Evolutionary conservation across 148 eudicot species (phyloP), one percentile per base, ranked within the genome.

Genomic region (Mesembryanthemum crystallinum): DNA sequence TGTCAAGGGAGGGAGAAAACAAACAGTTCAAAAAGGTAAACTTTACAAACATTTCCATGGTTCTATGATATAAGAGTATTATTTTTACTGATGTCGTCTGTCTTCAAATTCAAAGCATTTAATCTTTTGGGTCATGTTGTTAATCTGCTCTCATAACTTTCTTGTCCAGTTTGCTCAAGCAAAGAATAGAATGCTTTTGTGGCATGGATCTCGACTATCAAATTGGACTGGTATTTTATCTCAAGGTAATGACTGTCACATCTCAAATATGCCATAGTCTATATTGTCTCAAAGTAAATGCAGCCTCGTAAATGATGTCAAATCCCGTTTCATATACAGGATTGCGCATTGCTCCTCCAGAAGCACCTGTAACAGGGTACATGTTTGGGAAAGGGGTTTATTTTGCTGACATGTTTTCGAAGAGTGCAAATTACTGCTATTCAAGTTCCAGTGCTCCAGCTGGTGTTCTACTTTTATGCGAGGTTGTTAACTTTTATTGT

Each of bases 331-430:
- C 55, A 60, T 75, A 28, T 74, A 70, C 84, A 95, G 98, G 98
- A 39, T 83, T 95, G 83, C 92, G 98, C 37, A 95, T 95, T 77
- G 96, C 98, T 83, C 98, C 98, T 33, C 98, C 97, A 35, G 98
- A 95, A 85, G 98, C 98, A 63, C 98, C 98, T 69, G 87, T 72
- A 27, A 95, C 96, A 20, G 98, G 98, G 28, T 92, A 95, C 79
- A 92, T 92, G 98, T 95, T 95, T 82, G 98, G 98, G 35, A 95
- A 95, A 85, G 98, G 98, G 69, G 97, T 95, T 77, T 95, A 95
- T 88, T 95, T 95, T 81, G 98, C 99, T 63, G 99, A 95, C 79
- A 95, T 95, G 99, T 95, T 95, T 79, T 95, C 99, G 68, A 92
- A 92, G 80, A 95, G 99, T 84, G 99, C 99, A 77, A 95, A 92